phyloP scores from a whole-genome alignment of 352 stramenopile species.

The Phytophthora europaea region DNA sequence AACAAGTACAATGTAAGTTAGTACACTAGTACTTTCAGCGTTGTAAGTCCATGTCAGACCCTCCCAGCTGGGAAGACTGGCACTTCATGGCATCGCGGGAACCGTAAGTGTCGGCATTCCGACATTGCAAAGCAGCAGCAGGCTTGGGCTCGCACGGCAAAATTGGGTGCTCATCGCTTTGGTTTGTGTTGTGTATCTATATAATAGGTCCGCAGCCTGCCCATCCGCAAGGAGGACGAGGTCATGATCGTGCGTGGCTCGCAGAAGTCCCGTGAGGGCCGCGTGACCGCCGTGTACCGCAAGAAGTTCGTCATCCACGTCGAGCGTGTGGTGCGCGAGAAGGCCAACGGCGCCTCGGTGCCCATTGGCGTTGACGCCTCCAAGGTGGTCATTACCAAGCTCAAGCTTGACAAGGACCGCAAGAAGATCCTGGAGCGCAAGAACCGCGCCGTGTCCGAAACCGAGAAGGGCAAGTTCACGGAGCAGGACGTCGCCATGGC shows the following conservation, averaged over 20 bases:
- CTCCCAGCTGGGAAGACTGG: conserved; percentile 47
- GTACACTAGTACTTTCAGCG: conserved; percentile 89
- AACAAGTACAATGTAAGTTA: conserved; percentile 99
- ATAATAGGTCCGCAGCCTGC: conserved; percentile 95
- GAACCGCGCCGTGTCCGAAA: conserved; percentile 88
- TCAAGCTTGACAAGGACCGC: conserved; percentile 99
- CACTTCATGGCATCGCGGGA: conserved; percentile 92
- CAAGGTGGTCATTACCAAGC: conserved; percentile 99
- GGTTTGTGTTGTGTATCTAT: background rate
- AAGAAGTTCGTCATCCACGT: conserved; percentile 99
- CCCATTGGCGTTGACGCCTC: conserved; percentile 98
- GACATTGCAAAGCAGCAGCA: conserved; percentile 11
- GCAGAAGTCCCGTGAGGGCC: conserved; percentile 99
- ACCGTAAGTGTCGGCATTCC: conserved; percentile 75
- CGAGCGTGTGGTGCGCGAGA: conserved; percentile 98
- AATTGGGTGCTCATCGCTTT: conserved; percentile 5
- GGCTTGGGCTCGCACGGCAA: background rate
- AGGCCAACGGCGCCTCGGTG: conserved; percentile 97
- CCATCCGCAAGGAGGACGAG: conserved; percentile 99
- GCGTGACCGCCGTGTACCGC: conserved; percentile 98
- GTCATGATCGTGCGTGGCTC: conserved; percentile 98
- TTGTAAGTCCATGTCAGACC: conserved; percentile 91
- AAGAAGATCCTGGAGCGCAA: conserved; percentile 99
- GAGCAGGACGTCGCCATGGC: conserved; percentile 90
- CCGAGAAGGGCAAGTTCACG: conserved; percentile 93